These are phyloP conservation scores for Melanogaster broomeanus DNA, from an alignment of 768 basidiomycete species.

Conservation along the genomic window DNA sequence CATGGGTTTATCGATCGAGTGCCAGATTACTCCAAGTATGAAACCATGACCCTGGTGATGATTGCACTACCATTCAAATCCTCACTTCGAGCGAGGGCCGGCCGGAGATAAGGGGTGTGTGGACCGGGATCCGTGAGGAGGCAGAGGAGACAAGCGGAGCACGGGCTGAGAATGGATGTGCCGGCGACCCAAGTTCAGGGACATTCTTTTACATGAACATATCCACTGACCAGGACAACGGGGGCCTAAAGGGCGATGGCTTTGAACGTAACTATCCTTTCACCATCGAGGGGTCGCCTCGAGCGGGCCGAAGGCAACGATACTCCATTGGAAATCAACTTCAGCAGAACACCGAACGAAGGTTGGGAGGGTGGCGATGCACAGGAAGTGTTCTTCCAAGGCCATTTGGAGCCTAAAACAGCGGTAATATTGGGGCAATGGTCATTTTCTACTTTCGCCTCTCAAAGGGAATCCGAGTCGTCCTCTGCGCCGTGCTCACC, in stretches of 20 bases:
- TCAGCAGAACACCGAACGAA: not conserved
- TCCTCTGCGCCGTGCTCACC: not conserved
- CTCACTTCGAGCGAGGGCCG: not conserved
- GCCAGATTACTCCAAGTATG: not conserved
- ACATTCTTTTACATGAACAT: not conserved
- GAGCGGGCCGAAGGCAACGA: not conserved
- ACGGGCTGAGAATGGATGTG: not conserved
- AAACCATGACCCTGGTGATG: not conserved
- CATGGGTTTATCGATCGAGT: not conserved
- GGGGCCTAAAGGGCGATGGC: not conserved
- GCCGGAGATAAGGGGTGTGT: not conserved
- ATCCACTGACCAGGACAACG: not conserved
- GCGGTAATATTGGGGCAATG: not conserved
- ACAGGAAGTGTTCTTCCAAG: not conserved
- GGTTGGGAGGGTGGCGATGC: not conserved
- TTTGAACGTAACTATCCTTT: not conserved
- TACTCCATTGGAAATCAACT: not conserved
- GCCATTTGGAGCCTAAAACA: not conserved
- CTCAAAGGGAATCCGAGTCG: not conserved
- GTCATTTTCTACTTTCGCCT: not conserved
- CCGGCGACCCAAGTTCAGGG: not conserved
- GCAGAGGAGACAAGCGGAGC: not conserved
- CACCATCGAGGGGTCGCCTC: not conserved
- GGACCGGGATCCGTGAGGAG: not conserved
- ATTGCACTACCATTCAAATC: not conserved